Evolutionary conservation across 2,329 filamentous ascomycete genomes (phyloP), one percentile per base, ranked within the genome.

Genomic region (Pyrenophora seminiperda): DNA sequence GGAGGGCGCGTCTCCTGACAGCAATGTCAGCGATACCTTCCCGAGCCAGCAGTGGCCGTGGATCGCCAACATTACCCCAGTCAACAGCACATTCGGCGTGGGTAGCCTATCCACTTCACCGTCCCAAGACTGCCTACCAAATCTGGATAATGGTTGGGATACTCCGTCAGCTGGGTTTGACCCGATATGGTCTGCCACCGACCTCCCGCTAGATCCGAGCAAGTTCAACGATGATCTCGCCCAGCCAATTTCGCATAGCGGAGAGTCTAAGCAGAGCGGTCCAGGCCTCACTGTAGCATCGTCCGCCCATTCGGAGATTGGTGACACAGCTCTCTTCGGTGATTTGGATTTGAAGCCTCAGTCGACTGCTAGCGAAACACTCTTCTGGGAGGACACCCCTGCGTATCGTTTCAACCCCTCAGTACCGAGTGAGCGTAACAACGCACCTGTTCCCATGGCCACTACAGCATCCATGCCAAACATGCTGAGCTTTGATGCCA

Each of bases 271-370:
- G 41, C 67, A 70, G 36, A 74, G 73, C 52, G 67, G 65, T 11
- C 73, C 73, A 20, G 72, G 71, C 20, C 67, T 75, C 5, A 73
- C 73, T n/a, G 67, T 65, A 18, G 67, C 71, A 17, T 74, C 73
- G 15, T 75, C 73, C n/a, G 62, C 67, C 14, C 73, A 75, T 30
- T 75, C 73, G 11, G 73, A 76, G 40, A 63, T 72, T 40, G 73
- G 70, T 27, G 73, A 75, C 18, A 60, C 66, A 14, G 54, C 58
- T 9, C 53, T 66, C 10, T 70, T 72, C 30, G 64, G 62, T 36
- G 69, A 74, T 27, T n/a, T 73, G 50, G 72, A 74, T 17, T 61
- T 65, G 51, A 70, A 61, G 22, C 59, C 69, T 9, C 66, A 62
- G 19, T 68, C 71, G 20, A 53, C 65, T 42, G 62, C 64, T 14